Base-by-base conservation (phyloP, 163 green algal species). In the Coccomyxa subellipsoidea region DNA sequence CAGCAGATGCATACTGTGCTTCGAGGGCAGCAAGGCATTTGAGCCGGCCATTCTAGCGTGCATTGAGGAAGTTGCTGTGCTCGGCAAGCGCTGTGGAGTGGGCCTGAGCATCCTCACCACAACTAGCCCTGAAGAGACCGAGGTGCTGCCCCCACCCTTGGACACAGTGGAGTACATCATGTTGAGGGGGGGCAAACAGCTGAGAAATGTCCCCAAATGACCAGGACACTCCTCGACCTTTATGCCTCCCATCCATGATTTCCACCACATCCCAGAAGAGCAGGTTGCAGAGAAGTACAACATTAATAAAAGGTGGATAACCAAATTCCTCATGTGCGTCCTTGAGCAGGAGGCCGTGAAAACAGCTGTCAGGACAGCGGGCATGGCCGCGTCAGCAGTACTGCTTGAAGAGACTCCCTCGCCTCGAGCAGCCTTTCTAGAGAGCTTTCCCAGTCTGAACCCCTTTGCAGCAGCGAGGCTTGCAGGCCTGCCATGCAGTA, bases 1-100 rank as follows among this genome's bases (percentile, higher is more conserved):
- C 75, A 32, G 37, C 27, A 35, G 8, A 2, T 80, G 75, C 38
- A 36, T 80, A 18, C 75, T 80, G 37, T 35, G 35, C 32, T 66
- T 80, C 21, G 75, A 80, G 75, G 75, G 75, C 75, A 40, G 71
- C 71, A 38, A 29, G 34, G 71, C 21, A 8, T 40, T 40, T 77
- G 71, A 73, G 66, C 66, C n/a, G 27, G n/a, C 29, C 66, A 34
- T 34, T 23, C 27, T 73, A 8, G 27, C 66, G 8, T 73, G 29
- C n/a, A 34, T 73, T 32, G 66, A 73, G 31, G 66, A 73, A 34
- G 29, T 73, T 8, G n/a, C n/a, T 73, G 66, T 34, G 66, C 66
- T 73, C 10, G 66, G 29, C 66, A 32, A 34, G 66, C 66, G 66
- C 18, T 73, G 66, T 73, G 66, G n/a, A 32, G 29, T 73, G 66